A percentile compares a stretch with the other conserved stretches of the same genome.
Conservation (phyloP, 164 flowering plant genomes). For the Stephania yunnanensis region DNA sequence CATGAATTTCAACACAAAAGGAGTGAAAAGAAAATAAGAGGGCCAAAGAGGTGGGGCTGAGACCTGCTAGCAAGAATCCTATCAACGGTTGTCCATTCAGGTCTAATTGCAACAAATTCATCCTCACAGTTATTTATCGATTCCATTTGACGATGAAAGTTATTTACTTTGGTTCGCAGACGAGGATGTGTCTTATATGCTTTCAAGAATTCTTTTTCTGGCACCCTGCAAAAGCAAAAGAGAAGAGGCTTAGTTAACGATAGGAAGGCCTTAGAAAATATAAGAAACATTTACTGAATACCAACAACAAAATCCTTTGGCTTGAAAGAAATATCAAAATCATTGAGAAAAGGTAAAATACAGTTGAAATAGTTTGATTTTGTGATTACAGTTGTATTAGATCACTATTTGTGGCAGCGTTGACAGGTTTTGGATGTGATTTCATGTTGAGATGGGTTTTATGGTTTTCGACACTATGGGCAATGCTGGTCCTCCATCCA, state of each 20-base stretch:
- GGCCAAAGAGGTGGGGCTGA: background rate
- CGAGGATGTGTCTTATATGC: constrained; percentile 87
- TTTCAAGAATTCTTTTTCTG: constrained; percentile 81
- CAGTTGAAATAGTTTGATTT: no score
- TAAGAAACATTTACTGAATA: background rate
- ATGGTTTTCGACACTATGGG: no score
- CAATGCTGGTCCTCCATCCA: no score
- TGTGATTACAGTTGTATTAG: no score
- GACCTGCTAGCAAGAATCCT: constrained; percentile 92
- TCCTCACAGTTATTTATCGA: constrained; percentile 61
- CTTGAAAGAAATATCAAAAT: no score
- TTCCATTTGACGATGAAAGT: constrained; percentile 71
- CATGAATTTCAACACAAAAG: background rate
- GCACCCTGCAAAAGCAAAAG: constrained; percentile 54
- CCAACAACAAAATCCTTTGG: no score
- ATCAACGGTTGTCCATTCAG: constrained; percentile 98
- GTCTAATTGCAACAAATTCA: constrained; percentile 80
- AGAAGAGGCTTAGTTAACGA: background rate
- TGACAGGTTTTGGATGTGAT: no score
- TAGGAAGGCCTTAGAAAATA: background rate
- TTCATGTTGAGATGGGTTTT: no score
- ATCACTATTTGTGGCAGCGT: no score
- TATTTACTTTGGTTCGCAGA: constrained; percentile 71
- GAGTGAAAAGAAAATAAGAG: background rate
- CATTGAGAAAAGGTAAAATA: no score